Percentiles rank a stretch among this genome's conserved stretches.
These are phyloP conservation scores for Scedosporium dehoogii DNA, from an alignment of 2,329 filamentous ascomycete species.

Conservation along the genomic window DNA sequence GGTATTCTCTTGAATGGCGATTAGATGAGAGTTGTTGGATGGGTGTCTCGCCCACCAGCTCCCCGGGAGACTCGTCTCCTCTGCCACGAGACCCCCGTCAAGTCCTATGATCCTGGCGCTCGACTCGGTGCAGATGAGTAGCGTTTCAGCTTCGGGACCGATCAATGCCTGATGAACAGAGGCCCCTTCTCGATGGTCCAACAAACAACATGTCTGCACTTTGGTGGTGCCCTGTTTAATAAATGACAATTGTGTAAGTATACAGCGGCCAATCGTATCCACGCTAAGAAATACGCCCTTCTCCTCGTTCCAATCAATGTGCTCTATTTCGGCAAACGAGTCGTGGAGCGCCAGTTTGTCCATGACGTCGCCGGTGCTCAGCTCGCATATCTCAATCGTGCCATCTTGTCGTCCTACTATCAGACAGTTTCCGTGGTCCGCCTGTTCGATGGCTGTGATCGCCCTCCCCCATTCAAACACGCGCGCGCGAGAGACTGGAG, in stretches of 20 bases:
- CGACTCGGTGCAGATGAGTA: not conserved
- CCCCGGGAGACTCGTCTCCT: not conserved
- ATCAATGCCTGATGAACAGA: not conserved
- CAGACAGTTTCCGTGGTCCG: not conserved
- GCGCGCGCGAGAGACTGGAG: constrained; percentile 10
- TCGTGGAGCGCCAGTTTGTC: not conserved
- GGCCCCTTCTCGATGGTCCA: not conserved
- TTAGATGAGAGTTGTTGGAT: not conserved
- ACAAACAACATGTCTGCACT: not conserved
- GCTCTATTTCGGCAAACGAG: not conserved
- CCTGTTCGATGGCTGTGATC: constrained; percentile 6
- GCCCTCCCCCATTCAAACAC: constrained; percentile 10
- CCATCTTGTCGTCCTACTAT: not conserved
- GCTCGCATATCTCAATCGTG: not conserved
- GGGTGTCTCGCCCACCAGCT: not conserved
- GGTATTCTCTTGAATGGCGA: not conserved
- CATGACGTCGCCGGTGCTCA: not conserved
- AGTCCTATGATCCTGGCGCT: not conserved
- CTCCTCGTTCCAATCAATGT: not conserved
- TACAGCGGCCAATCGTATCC: not conserved
- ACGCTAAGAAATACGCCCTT: not conserved
- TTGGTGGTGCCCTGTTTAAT: not conserved
- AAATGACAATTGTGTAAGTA: not conserved
- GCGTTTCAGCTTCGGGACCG: not conserved
- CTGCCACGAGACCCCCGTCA: not conserved